Evolutionary conservation across 2,329 filamentous ascomycete species (phyloP), one percentile per base, ranked within the genome.

Genomic region (Pseudonectria buxi): DNA sequence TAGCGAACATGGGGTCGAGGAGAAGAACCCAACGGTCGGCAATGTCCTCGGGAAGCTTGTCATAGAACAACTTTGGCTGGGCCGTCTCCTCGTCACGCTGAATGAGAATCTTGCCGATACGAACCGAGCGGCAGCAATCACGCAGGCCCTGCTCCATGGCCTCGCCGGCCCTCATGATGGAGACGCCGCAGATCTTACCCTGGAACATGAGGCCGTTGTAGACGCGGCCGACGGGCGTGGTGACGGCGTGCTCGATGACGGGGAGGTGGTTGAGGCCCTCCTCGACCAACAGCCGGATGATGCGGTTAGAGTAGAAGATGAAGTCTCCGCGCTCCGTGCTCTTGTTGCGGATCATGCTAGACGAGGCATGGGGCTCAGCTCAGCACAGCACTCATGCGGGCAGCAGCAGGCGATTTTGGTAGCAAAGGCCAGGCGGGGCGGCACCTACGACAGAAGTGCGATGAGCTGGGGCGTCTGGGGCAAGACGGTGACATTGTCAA

Each of bases 1-100:
- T 98, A 39, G 92, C 92, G 65, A 98, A 89, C 92, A 98, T 98
- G n/a, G 92, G 92, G 58, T 98, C 92, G 30, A 98, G 67, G 29
- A 98, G 70, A 41, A 98, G 68, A 25, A 95, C 90, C 89, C 92
- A 98, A 60, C 92, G 73, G 36, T 90, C 76, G 15, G 84, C 78
- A 60, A 98, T 95, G 58, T 98, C 92, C 57, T 87, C 83, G 6
- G 92, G 92, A 26, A 98, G 74, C 68, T 98, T 98, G 55, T 96
- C 90, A 64, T 96, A 98, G 64, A 96, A 98, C 10, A 98, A 74
- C 61, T 88, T 92, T 10, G 92, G 92, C 67, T 83, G 77, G 35
- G 83, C 76, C 1, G 92, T 96, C 66, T 96, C 92, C 64, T 98
- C 92, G 52, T 98, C 92, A 37, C 92, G 74, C 66, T 98, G 92